phyloP scores from a whole-genome alignment of 805 yeast genomes.

The Wickerhamia fluorescens region DNA sequence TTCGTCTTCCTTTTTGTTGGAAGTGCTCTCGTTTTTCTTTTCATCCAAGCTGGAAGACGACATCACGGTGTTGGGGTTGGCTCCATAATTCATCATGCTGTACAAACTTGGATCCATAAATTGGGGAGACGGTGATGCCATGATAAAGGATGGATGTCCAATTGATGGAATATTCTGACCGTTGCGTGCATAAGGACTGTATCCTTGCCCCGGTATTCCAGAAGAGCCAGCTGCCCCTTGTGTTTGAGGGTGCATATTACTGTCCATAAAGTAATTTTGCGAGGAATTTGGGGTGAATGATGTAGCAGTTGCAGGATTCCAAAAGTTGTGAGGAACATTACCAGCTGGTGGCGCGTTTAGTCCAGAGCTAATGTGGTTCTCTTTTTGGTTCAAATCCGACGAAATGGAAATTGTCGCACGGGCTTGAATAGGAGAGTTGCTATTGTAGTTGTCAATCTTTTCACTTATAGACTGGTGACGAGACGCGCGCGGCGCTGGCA shows the following conservation, averaged over 20 bases:
- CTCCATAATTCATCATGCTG: slow-evolving; percentile 21
- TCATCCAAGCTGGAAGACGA: slow-evolving; percentile 4
- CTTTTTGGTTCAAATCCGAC: slow-evolving; percentile 18
- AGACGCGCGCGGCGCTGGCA: slow-evolving; percentile 26
- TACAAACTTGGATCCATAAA: slow-evolving; percentile 33
- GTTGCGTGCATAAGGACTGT: slow-evolving; percentile 27
- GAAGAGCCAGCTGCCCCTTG: too few relatives aligned
- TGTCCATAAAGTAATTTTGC: slow-evolving; percentile 24
- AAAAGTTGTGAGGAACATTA: slow-evolving; percentile 31
- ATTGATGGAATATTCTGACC: slow-evolving; percentile 27
- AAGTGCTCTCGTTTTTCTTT: slow-evolving; percentile 2
- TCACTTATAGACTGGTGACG: slow-evolving; percentile 53
- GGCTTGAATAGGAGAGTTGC: slow-evolving; percentile 39
- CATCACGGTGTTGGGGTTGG: slow-evolving; percentile 5
- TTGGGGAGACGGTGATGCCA: slow-evolving; percentile 30
- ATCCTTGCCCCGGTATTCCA: slow-evolving; percentile 11
- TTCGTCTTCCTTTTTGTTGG: slow-evolving; percentile 3
- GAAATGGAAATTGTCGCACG: slow-evolving; percentile 28
- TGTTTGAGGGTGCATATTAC: slow-evolving; percentile 7
- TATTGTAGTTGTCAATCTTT: slow-evolving; percentile 53
- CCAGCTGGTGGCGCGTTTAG: slow-evolving; percentile 8
- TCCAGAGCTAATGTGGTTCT: too few relatives aligned
- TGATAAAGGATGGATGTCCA: slow-evolving; percentile 33
- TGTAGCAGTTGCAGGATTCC: slow-evolving; percentile 63
- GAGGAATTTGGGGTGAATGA: slow-evolving; percentile 44